These are phyloP conservation scores for Paracoccidioides brasiliensis DNA, from an alignment of 2,329 filamentous ascomycete genomes.

Conservation along the genomic window DNA sequence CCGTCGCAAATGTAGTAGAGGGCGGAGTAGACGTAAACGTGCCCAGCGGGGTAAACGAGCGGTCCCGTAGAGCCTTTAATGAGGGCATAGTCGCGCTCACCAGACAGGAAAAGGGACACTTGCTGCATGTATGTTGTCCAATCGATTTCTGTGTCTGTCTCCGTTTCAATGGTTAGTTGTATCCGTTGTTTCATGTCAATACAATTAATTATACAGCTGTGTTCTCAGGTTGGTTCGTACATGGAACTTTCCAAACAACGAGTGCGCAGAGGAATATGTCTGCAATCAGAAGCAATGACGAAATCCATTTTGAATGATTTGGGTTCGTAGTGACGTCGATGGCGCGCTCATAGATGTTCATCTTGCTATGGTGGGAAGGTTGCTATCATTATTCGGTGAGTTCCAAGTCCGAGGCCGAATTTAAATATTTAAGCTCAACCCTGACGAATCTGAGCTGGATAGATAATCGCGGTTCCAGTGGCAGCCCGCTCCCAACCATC, in stretches of 20 bases:
- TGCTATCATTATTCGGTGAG: background rate
- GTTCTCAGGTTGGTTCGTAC: slow-evolving; percentile 38
- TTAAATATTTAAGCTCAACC: background rate
- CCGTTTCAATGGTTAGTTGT: slow-evolving; percentile 12
- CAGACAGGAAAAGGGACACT: slow-evolving; percentile 60
- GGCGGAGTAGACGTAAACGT: slow-evolving; percentile 78
- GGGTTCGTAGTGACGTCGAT: slow-evolving; percentile 39
- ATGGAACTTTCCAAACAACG: slow-evolving; percentile 71
- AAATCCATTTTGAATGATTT: slow-evolving; percentile 48
- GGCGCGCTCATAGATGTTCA: slow-evolving; percentile 16
- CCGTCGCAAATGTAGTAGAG: slow-evolving; percentile 66
- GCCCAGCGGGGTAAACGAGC: slow-evolving; percentile 84
- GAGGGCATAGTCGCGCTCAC: slow-evolving; percentile 76
- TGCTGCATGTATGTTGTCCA: slow-evolving; percentile 98
- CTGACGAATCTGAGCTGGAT: background rate
- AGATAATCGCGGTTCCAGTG: no score
- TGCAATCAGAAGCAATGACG: slow-evolving; percentile 51
- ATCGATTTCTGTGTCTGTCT: slow-evolving; percentile 86
- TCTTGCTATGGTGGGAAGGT: background rate
- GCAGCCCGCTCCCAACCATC: background rate
- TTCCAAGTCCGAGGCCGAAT: background rate
- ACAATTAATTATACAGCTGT: background rate
- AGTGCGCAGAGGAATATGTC: slow-evolving; percentile 61
- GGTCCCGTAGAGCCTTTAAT: slow-evolving; percentile 85
- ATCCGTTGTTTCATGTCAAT: no score